Base-by-base conservation (phyloP, 176 grass and related monocot species). In the Phoenix dactylifera region DNA sequence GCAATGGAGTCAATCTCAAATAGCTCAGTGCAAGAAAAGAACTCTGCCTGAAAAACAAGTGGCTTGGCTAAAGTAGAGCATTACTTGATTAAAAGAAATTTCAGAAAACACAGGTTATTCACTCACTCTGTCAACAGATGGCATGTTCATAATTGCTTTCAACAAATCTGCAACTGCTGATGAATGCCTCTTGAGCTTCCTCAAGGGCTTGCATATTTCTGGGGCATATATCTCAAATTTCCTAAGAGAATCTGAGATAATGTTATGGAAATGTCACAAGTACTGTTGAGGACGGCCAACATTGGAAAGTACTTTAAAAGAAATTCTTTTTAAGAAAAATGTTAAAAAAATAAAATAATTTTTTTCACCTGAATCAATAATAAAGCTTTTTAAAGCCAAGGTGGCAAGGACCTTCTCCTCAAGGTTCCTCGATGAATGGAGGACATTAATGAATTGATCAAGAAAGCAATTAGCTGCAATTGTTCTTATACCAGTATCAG, bases 151-250 rank as follows among this genome's bases (percentile, higher is more conserved):
- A 22, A 55, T 55, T 55, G 22, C n/a, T 55, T 55, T 55, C 53
- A 55, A 55, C 53, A 55, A 20, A 22, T 55, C 5, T 55, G n/a
- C 53, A 14, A 55, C 53, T 6, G 6, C 53, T 55, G 22, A 10
- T 22, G 53, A 55, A 22, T 55, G 10, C 7, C 18, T 55, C 53
- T 55, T 55, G 18, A 55, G 53, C 53, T 55, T 22, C 18, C 53
- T 55, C 53, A 55, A 55, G 18, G n/a, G n/a, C 53, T 55, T 55
- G 22, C n/a, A 55, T 22, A 55, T 55, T 22, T 55, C 18, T 55
- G 53, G 12, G 53, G 53, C 53, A 55, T 55, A 55, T 22, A 12
- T 20, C n/a, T 55, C n/a, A 22, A 55, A 20, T 22, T 10, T 22
- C 22, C 22, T 55, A 10, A 55, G 18, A 9, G 53, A 55, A 22